Percentiles rank a stretch among this genome's conserved stretches.
These are phyloP conservation scores for Corinectria fuckeliana DNA, from an alignment of 2,329 filamentous ascomycete genomes.

Conservation along the genomic window DNA sequence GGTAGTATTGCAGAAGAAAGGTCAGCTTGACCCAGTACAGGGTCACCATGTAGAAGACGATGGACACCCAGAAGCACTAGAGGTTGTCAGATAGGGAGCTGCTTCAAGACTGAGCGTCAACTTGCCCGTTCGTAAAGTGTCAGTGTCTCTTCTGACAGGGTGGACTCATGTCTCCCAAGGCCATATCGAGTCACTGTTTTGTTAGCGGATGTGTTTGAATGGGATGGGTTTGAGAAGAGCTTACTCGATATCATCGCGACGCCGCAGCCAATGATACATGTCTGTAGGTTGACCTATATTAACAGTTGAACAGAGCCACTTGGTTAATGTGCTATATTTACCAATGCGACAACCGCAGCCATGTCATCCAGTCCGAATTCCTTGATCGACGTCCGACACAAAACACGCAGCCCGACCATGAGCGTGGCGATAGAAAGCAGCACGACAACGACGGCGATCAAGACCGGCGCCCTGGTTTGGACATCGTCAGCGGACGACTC, in stretches of 20 bases:
- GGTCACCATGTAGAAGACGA: constrained; percentile 14
- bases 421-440: neutral
- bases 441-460: constrained; percentile 6
- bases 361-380: constrained; percentile 19
- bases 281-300: neutral
- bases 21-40: constrained; percentile 21
- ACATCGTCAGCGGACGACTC: neutral
- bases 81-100: neutral
- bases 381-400: constrained; percentile 12
- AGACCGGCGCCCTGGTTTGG: neutral
- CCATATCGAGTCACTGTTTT: constrained; percentile 28
- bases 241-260: constrained; percentile 14
- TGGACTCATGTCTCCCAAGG: constrained; percentile 10
- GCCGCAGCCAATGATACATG: constrained; percentile 17
- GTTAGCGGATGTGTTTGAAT: too few relatives aligned
- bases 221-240: neutral
- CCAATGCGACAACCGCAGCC: constrained; percentile 16
- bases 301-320: neutral
- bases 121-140: constrained; percentile 13
- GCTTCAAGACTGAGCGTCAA: rapidly evolving
- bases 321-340: neutral
- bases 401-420: constrained; percentile 17
- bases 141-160: neutral
- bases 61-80: constrained; percentile 20
- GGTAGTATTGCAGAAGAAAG: constrained; percentile 27